Evolutionary conservation across 2,329 filamentous ascomycete species (phyloP).

Genomic region (Pseudogymnoascus sp.): DNA sequence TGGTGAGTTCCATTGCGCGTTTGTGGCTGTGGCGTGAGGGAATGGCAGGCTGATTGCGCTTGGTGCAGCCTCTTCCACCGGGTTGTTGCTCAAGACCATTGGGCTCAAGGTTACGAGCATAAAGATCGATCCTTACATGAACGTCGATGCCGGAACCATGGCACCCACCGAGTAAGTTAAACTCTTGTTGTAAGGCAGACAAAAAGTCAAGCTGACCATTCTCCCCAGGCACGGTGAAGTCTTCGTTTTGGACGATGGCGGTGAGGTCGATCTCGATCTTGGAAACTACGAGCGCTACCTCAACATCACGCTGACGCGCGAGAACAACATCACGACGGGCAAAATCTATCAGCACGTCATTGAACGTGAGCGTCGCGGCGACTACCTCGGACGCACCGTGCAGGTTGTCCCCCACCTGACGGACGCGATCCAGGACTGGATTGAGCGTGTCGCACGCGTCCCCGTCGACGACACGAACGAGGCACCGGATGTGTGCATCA

Average conservation of each 20-base stretch:
- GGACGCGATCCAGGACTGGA: constrained; percentile 86
- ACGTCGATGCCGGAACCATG: constrained; percentile 68
- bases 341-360: constrained; percentile 93
- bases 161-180: constrained; percentile 49
- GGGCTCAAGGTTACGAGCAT: constrained; percentile 66
- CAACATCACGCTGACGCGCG: constrained; percentile 68
- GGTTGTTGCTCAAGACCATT: constrained; percentile 69
- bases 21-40: constrained; percentile 9
- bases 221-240: constrained; percentile 67
- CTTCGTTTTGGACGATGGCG: constrained; percentile 78
- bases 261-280: constrained; percentile 66
- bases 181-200: constrained; percentile 25
- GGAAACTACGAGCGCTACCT: constrained; percentile 78
- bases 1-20: constrained; percentile 36
- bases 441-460: constrained; percentile 74
- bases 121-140: constrained; percentile 67
- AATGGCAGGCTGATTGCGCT: constrained; percentile 20
- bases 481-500: constrained; percentile 86
- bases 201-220: constrained; percentile 14
- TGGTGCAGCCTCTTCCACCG: constrained; percentile 55
- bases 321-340: constrained; percentile 95
- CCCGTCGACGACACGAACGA: constrained; percentile 78
- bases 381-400: constrained; percentile 82
- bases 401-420: constrained; percentile 92
- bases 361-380: constrained; percentile 55